Evolutionary conservation across 2,329 filamentous ascomycete species (phyloP).

Genomic region (Beauveria caledonica): DNA sequence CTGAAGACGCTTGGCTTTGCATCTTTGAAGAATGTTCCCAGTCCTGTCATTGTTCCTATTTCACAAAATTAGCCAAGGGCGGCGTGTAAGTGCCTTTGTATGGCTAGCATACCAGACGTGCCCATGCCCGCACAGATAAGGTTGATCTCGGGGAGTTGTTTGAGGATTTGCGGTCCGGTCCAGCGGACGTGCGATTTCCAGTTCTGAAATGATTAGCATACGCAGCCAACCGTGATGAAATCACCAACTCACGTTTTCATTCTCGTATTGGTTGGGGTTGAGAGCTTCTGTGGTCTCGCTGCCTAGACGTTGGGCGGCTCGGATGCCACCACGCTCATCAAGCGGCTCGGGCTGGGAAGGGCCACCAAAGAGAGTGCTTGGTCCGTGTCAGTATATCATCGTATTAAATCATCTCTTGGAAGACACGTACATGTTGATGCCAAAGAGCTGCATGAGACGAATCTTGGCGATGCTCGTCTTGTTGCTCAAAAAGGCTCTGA

Average conservation of each 20-base stretch:
- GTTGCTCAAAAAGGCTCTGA: constrained; percentile 48
- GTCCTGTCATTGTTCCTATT: constrained; percentile 38
- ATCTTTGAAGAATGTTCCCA: constrained; percentile 42
- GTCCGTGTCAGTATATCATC: not conserved
- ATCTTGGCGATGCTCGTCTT: constrained; percentile 47
- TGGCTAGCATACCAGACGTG: constrained; percentile 35
- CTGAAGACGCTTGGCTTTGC: constrained; percentile 38
- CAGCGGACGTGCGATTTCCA: constrained; percentile 48
- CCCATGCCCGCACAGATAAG: constrained; percentile 50
- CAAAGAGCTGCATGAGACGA: constrained; percentile 51
- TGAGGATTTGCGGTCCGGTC: constrained; percentile 51
- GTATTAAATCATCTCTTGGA: not conserved
- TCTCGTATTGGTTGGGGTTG: constrained; percentile 51
- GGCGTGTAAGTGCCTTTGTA: not conserved
- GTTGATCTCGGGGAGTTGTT: constrained; percentile 47
- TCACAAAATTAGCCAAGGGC: not conserved
- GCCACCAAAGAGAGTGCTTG: constrained; percentile 47
- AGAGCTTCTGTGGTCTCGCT: constrained; percentile 32
- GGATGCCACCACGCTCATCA: constrained; percentile 46
- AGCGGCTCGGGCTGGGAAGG: constrained; percentile 48
- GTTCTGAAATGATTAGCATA: constrained; percentile 27
- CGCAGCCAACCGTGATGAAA: no score
- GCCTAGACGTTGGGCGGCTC: constrained; percentile 34
- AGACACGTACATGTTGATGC: constrained; percentile 38
- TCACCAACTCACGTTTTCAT: constrained; percentile 27